phyloP scores from a whole-genome alignment of 1,139 yeast species.

The Blastobotrys indianensis region DNA sequence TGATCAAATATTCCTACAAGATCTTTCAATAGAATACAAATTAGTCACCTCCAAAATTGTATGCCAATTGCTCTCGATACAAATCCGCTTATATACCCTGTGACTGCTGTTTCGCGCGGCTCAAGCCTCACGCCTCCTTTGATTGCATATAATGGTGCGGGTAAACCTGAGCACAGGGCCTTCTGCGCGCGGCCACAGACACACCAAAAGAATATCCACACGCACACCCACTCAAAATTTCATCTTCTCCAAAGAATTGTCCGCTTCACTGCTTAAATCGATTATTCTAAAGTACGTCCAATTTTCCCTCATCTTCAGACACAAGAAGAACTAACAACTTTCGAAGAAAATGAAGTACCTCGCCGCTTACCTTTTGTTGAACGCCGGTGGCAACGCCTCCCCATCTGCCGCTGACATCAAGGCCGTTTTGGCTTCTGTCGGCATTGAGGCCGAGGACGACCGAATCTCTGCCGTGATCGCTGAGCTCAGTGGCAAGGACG shows the following conservation, averaged over 20 bases:
- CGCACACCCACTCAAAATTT: conserved; percentile 8
- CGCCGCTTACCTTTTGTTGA: conserved; percentile 45
- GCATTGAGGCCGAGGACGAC: conserved; percentile 90
- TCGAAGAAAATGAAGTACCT: conserved; percentile 41
- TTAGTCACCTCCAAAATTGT: no score
- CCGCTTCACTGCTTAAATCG: conserved; percentile 56
- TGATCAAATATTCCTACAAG: no score
- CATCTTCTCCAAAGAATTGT: conserved; percentile 47
- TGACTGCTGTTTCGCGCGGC: no score
- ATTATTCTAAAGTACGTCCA: conserved; percentile 43
- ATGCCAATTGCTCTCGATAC: no score
- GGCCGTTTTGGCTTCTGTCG: conserved; percentile 84
- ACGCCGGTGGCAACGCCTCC: conserved; percentile 47
- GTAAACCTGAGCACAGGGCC: no score
- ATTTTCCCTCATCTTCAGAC: neutral
- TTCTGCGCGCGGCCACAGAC: no score
- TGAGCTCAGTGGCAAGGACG: conserved; percentile 91
- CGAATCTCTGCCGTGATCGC: conserved; percentile 78
- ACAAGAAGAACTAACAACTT: neutral
- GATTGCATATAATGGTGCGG: no score
- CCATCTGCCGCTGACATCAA: conserved; percentile 94
- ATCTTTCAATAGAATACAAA: no score
- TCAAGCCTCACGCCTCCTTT: no score
- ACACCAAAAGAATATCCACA: no score
- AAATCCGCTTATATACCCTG: no score